Evolutionary conservation across 352 stramenopile species (phyloP).

Genomic region (Phytophthora sp.): DNA sequence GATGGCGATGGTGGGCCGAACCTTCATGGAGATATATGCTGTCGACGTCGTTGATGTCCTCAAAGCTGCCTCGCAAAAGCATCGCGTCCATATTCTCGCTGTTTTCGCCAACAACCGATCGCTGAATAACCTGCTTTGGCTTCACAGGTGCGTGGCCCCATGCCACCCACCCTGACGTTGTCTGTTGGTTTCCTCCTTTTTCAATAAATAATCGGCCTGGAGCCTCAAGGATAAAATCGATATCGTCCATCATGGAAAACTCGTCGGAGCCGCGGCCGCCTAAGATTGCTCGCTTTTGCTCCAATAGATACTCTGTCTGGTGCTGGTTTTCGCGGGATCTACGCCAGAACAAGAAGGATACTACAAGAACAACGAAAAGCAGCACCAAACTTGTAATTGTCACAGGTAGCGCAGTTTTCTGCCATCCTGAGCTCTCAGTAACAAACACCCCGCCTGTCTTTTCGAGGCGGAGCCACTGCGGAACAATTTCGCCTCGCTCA

Average conservation of each 20-base stretch:
- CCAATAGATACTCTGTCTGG: slow-evolving; percentile 5
- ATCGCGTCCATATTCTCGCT: slow-evolving; percentile 18
- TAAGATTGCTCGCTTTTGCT: slow-evolving; percentile 30
- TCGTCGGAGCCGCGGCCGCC: slow-evolving; percentile 17
- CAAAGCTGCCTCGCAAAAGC: slow-evolving; percentile 7
- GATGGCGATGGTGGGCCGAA: slow-evolving; percentile 3
- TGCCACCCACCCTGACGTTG: slow-evolving; percentile 21
- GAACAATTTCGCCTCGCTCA: slow-evolving; percentile 34
- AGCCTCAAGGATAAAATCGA: slow-evolving; percentile 35
- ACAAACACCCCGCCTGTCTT: slow-evolving; percentile 2
- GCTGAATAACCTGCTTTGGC: not conserved
- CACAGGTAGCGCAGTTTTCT: slow-evolving; percentile 21
- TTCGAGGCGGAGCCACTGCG: slow-evolving; percentile 46
- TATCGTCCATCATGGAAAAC: slow-evolving; percentile 29
- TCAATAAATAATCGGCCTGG: slow-evolving; percentile 19
- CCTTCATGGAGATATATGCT: slow-evolving; percentile 13
- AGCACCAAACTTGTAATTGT: slow-evolving; percentile 22
- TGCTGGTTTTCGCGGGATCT: slow-evolving; percentile 8
- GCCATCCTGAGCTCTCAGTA: slow-evolving; percentile 19
- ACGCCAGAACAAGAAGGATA: slow-evolving; percentile 20
- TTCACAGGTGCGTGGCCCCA: slow-evolving; percentile 10
- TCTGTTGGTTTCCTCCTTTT: not conserved
- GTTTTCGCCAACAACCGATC: not conserved
- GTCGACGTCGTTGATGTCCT: slow-evolving; percentile 5
- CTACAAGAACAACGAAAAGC: slow-evolving; percentile 11